phyloP scores from a whole-genome alignment of 176 grass and related monocot species.

The Otatea glauca region DNA sequence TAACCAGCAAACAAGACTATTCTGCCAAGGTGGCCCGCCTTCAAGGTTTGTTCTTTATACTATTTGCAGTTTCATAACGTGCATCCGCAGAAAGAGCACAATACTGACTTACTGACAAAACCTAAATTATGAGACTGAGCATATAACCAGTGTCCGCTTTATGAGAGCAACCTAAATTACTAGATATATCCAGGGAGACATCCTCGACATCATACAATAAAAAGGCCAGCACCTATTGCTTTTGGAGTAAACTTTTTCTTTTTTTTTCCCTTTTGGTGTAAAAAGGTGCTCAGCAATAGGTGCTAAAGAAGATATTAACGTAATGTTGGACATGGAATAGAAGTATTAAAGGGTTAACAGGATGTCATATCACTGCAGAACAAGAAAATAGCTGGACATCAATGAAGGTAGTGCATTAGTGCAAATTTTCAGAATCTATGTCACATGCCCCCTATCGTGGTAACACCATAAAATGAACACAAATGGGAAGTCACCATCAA shows the following conservation, averaged over 20 bases:
- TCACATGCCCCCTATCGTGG: not conserved
- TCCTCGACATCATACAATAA: not conserved
- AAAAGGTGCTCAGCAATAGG: not conserved
- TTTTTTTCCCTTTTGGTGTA: not conserved
- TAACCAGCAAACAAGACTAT: not conserved
- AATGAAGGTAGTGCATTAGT: not conserved
- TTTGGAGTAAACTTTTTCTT: too few relatives aligned
- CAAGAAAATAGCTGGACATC: not conserved
- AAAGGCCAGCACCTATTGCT: not conserved
- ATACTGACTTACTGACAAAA: not conserved
- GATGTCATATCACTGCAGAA: not conserved
- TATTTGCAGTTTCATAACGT: constrained; percentile 23
- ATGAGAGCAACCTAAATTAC: not conserved
- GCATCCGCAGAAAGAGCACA: not conserved
- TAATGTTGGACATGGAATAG: not conserved
- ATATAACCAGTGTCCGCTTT: not conserved
- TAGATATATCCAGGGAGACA: not conserved
- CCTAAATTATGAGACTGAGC: not conserved
- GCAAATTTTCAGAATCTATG: not conserved
- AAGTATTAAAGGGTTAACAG: not conserved
- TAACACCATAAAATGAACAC: not conserved
- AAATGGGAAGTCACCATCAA: not conserved
- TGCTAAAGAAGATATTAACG: not conserved
- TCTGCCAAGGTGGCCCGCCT: not conserved
- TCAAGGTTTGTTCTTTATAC: not conserved